Conservation (phyloP, 2,329 filamentous ascomycete species). For the Nemania bipapillata region DNA sequence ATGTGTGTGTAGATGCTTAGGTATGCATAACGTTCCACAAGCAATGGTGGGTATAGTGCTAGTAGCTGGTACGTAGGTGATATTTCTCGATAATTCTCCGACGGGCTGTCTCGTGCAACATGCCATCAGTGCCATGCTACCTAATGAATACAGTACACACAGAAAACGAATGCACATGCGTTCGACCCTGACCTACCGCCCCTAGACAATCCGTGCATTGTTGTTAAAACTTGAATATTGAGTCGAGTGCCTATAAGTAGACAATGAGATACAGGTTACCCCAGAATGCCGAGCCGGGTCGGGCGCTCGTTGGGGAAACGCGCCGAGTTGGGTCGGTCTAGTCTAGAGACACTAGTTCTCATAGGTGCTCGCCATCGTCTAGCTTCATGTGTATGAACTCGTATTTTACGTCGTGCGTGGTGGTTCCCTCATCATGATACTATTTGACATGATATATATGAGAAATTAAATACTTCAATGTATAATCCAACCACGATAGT, state of each 20-base stretch:
- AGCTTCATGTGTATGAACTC: not conserved
- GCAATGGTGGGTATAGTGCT: not conserved
- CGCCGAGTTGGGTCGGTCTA: not conserved
- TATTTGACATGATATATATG: not conserved
- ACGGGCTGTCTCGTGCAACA: conserved; percentile 5
- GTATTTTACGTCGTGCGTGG: not conserved
- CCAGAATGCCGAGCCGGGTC: not conserved
- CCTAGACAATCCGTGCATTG: not conserved
- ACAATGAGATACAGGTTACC: not conserved
- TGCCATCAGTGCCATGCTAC: conserved; percentile 17
- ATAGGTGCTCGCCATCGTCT: no score
- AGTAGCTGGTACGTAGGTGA: conserved; percentile 2
- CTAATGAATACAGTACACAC: not conserved
- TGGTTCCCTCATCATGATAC: conserved; percentile 28
- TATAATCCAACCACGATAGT: not conserved
- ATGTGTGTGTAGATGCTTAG: no score
- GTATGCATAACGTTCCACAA: no score
- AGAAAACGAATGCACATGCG: no score
- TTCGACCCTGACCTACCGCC: not conserved
- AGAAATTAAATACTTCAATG: not conserved
- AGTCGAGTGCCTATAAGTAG: no score
- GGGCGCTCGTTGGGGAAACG: not conserved
- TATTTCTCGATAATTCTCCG: conserved; percentile 16
- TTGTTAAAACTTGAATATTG: not conserved
- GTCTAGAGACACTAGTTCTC: not conserved